A percentile compares a stretch with the other conserved stretches of the same genome.
These are phyloP conservation scores for Russula lepida DNA, from an alignment of 768 basidiomycete genomes.

Conservation along the genomic window DNA sequence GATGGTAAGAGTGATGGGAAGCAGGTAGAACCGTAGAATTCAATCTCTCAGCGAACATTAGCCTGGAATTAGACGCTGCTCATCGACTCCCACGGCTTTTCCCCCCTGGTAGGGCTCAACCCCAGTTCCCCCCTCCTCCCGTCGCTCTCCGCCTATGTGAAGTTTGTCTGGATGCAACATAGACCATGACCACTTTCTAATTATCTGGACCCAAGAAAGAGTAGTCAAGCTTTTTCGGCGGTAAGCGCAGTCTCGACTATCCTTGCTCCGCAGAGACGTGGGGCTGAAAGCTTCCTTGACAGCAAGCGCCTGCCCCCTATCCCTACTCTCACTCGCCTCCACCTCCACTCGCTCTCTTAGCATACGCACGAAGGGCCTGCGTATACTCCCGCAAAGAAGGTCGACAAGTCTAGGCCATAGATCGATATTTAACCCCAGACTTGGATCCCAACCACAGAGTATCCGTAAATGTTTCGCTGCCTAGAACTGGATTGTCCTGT, in stretches of 20 bases:
- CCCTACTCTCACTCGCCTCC: not conserved
- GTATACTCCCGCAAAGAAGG: not conserved
- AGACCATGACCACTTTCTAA: not conserved
- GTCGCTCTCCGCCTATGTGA: not conserved
- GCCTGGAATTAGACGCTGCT: not conserved
- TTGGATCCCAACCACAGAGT: not conserved
- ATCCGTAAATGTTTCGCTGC: not conserved
- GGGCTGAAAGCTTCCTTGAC: not conserved
- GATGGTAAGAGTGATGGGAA: not conserved
- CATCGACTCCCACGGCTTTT: not conserved
- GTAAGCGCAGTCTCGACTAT: not conserved
- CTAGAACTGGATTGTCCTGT: not conserved
- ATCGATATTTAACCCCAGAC: not conserved
- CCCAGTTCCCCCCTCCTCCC: not conserved
- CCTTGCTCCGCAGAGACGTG: not conserved
- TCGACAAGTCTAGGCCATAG: not conserved
- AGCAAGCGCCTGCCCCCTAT: not conserved
- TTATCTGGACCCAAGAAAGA: not conserved
- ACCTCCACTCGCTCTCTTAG: not conserved
- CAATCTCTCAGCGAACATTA: not conserved
- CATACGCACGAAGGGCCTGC: not conserved
- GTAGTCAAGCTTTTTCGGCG: not conserved
- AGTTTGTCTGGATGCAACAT: not conserved
- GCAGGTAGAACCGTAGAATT: not conserved
- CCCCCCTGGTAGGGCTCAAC: not conserved